Conservation (phyloP, 1,284 basidiomycete genomes). For the Ganoderma leucocontextum region DNA sequence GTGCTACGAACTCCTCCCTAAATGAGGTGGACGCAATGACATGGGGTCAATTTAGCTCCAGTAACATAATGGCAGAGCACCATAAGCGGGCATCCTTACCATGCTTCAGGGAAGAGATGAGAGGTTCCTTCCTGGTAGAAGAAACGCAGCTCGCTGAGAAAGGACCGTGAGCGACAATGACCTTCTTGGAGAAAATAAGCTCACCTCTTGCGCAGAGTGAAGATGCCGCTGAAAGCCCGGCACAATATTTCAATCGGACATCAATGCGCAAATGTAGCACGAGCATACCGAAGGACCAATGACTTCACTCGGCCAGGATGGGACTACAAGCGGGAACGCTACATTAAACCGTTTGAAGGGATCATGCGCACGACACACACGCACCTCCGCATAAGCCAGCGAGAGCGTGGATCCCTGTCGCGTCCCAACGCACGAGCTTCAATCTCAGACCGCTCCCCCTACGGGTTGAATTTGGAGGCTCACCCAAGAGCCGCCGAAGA, state of each 20-base stretch:
- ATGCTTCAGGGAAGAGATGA: slow-evolving; percentile 89
- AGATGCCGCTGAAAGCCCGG: slow-evolving; percentile 73
- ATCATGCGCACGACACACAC: not conserved
- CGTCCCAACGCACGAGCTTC: slow-evolving; percentile 2
- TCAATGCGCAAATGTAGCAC: not conserved
- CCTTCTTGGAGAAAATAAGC: slow-evolving; percentile 4
- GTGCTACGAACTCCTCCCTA: slow-evolving; percentile 82
- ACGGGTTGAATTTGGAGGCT: slow-evolving; percentile 25
- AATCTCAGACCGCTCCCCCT: not conserved
- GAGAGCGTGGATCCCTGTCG: slow-evolving; percentile 89
- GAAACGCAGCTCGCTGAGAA: slow-evolving; percentile 81
- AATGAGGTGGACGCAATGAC: too few relatives aligned
- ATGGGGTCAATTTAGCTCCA: not conserved
- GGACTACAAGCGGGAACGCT: slow-evolving; percentile 48
- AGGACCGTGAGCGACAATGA: not conserved
- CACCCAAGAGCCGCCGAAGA: slow-evolving; percentile 93
- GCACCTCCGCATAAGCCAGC: slow-evolving; percentile 86
- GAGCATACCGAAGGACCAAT: slow-evolving; percentile 78
- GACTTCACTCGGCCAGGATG: slow-evolving; percentile 86
- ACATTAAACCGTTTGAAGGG: not conserved
- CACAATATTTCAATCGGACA: not conserved
- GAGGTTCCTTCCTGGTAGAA: slow-evolving; percentile 91
- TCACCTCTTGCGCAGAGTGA: slow-evolving; percentile 82
- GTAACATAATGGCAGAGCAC: not conserved
- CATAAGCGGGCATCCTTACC: slow-evolving; percentile 53